Percentiles rank a stretch among this genome's conserved stretches.
These are phyloP conservation scores for Ajuga reptans DNA, from an alignment of 305 asterid species.

Conservation along the genomic window DNA sequence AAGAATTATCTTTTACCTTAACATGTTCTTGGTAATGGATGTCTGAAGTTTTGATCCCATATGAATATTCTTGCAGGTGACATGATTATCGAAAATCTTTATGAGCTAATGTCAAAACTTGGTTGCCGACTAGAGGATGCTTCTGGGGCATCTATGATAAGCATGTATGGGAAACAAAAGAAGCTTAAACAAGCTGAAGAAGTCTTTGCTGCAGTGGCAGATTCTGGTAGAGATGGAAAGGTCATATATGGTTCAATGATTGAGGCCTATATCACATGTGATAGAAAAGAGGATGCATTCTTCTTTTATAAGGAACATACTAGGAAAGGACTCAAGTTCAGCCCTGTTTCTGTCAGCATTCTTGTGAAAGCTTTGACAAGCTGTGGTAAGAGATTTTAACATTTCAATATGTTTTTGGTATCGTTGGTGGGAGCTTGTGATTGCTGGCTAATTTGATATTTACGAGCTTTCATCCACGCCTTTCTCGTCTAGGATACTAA, in stretches of 20 bases:
- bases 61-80: constrained; percentile 50
- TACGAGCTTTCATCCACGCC: background rate
- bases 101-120: constrained; percentile 42
- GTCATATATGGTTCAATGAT: constrained; percentile 47
- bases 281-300: constrained; percentile 60
- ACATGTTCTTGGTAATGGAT: constrained; percentile 1
- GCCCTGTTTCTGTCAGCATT: constrained; percentile 74
- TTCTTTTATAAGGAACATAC: constrained; percentile 57
- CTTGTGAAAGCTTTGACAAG: constrained; percentile 70
- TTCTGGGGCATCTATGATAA: constrained; percentile 63
- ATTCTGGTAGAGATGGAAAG: constrained; percentile 31
- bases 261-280: constrained; percentile 52
- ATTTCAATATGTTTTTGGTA: background rate
- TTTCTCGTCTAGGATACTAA: constrained; percentile 4
- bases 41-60: constrained; percentile 22
- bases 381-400: constrained; percentile 44
- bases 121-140: constrained; percentile 49
- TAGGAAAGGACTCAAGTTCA: constrained; percentile 49
- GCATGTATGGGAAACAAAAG: constrained; percentile 54
- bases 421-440: constrained; percentile 1
- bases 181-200: constrained; percentile 48
- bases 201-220: constrained; percentile 42
- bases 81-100: constrained; percentile 45
- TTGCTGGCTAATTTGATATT: background rate
- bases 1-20: background rate